Base-by-base conservation (phyloP, 106 monocot genomes). In the Vanilla planifolia region DNA sequence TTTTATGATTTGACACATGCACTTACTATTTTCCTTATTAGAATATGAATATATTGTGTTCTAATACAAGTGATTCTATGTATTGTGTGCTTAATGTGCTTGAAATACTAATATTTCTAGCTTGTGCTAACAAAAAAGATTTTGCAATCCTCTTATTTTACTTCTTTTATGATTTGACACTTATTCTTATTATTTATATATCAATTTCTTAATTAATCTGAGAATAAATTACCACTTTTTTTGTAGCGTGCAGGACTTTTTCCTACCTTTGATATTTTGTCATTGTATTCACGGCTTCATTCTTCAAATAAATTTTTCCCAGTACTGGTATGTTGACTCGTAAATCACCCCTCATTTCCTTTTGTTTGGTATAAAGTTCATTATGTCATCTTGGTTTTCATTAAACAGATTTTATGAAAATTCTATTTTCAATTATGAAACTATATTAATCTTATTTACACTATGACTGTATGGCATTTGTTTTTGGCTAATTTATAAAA, bases 171-270 rank as follows among this genome's bases (percentile, higher is more conserved):
- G 21, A 20, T 46, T 46, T 46, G 5, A 21, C 47, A 21, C 9
- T 47, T 47, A 8, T 2, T 47, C 8, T 19, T 47, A 8, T 21
- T 47, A 21, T 5, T 7, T 17, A 47, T 15, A 47, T 1, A 22
- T 21, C 29, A 29, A 55, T 55, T 29, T 15, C 30, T 27, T 15
- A 55, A 29, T 8, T 64, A 33, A 10, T 20, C 17, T 72, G 11
- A 35, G 19, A 43, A 2, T 9, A 17, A 17, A 50, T 33, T 71
- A 24, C 27, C 30, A 35, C 70, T 67, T 61, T 17, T 67, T 73
- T 7, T 92, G 73, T 73, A 94, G 93, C 83, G 64, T 66, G 93
- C 93, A 75, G 93, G 93, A 55, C 66, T 94, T 42, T 89, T 94
- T 71, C 93, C 93, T 25, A 85, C 93, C 34, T 94, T 85, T 73